Conservation (phyloP, 768 basidiomycete species). For the Panellus pusillus region DNA sequence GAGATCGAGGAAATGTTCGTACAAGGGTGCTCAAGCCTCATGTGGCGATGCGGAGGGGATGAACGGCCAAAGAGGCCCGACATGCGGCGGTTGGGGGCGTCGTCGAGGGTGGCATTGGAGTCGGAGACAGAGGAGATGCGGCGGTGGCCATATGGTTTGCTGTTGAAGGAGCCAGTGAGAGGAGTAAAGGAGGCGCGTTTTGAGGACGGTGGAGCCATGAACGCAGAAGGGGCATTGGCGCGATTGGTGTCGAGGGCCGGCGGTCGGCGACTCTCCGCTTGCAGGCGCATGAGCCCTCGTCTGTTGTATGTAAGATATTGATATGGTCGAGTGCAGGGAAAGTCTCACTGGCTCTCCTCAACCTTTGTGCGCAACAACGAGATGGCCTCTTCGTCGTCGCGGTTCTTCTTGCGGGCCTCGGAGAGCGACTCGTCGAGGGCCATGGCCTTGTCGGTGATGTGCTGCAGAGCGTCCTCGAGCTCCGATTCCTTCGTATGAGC, state of each 20-base stretch:
- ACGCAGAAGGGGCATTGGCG: conserved; percentile 37
- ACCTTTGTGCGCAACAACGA: conserved; percentile 76
- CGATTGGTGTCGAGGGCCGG: conserved; percentile 57
- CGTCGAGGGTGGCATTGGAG: conserved; percentile 39
- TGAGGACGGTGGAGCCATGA: conserved; percentile 48
- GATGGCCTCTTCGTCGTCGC: conserved; percentile 79
- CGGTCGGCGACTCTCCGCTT: conserved; percentile 70
- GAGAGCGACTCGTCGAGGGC: conserved; percentile 57
- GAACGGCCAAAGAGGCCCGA: conserved; percentile 56
- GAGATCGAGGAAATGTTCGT: too few species aligned
- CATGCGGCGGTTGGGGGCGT: conserved; percentile 36
- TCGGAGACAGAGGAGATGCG: conserved; percentile 78
- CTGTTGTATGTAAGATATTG: too few species aligned
- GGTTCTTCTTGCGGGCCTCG: conserved; percentile 48
- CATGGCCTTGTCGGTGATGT: conserved; percentile 67
- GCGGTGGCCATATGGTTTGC: conserved; percentile 53
- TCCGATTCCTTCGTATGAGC: conserved; percentile 57
- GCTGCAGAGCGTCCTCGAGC: conserved; percentile 60
- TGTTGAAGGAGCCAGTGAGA: conserved; percentile 56
- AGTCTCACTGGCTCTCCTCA: conserved; percentile 76
- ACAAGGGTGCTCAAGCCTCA: too few species aligned
- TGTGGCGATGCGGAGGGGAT: conserved; percentile 47
- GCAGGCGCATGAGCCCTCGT: conserved; percentile 84
- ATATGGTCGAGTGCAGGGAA: too few species aligned
- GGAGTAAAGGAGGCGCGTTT: conserved; percentile 80